Percentiles rank a stretch among this genome's conserved stretches.
These are phyloP conservation scores for Flaveria robusta DNA, from an alignment of 129 eudicot species.

Conservation along the genomic window DNA sequence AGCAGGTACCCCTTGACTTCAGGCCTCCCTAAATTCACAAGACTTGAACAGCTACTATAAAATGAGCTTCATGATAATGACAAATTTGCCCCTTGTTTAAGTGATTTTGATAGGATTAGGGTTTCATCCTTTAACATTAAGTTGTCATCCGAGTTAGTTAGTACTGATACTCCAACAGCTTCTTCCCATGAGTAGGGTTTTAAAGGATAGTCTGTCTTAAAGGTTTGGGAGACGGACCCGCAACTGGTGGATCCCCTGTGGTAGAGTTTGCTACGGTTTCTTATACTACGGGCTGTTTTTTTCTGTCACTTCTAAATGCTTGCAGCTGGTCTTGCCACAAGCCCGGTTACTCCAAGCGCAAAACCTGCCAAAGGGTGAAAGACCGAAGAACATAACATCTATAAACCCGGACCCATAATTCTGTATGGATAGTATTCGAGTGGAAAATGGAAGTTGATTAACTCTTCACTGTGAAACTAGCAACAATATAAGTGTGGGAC, in stretches of 20 bases:
- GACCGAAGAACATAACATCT: neutral
- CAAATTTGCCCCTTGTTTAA: slow-evolving; percentile 66
- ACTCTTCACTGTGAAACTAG: neutral
- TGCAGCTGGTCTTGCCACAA: slow-evolving; percentile 96
- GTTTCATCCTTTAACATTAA: slow-evolving; percentile 57
- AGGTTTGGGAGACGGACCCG: slow-evolving; percentile 85
- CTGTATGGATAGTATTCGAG: neutral
- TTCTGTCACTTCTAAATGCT: slow-evolving; percentile 93
- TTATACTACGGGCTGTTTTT: slow-evolving; percentile 92
- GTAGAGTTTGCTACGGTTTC: slow-evolving; percentile 84
- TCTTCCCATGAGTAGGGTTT: slow-evolving; percentile 94
- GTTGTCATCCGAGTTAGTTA: slow-evolving; percentile 44
- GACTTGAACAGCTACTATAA: slow-evolving; percentile 67
- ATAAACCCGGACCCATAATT: neutral
- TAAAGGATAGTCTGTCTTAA: slow-evolving; percentile 60
- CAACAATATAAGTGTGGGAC: neutral
- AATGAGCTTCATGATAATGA: slow-evolving; percentile 51
- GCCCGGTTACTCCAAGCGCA: slow-evolving; percentile 93
- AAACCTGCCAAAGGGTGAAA: slow-evolving; percentile 53
- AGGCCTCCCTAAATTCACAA: slow-evolving; percentile 59
- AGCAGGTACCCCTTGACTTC: slow-evolving; percentile 71
- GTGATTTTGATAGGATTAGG: slow-evolving; percentile 68
- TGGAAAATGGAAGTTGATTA: neutral
- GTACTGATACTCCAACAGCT: slow-evolving; percentile 73
- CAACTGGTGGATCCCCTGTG: slow-evolving; percentile 57